These are phyloP conservation scores for Coniochaeta ligniaria DNA, from an alignment of 2,329 filamentous ascomycete genomes.

Conservation along the genomic window DNA sequence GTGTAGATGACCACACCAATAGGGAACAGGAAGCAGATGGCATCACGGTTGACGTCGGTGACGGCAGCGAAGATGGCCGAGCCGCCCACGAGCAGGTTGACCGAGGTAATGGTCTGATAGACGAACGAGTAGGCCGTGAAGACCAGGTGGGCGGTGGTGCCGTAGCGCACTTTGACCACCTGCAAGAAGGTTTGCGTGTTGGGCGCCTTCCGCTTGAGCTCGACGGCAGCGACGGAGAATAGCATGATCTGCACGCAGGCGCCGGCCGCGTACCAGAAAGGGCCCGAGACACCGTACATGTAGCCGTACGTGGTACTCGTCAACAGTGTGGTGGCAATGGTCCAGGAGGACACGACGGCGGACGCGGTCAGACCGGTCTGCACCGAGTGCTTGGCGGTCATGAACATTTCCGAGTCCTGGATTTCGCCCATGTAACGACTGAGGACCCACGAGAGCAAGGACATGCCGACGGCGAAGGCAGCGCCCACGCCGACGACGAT, in stretches of 20 bases:
- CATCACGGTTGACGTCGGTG: constrained; percentile 68
- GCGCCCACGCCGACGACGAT: constrained; percentile 69
- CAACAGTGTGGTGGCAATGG: constrained; percentile 79
- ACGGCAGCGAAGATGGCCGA: constrained; percentile 65
- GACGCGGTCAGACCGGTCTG: constrained; percentile 84
- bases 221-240: constrained; percentile 85
- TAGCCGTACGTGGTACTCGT: constrained; percentile 80
- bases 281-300: constrained; percentile 61
- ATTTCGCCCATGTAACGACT: constrained; percentile 50
- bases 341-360: constrained; percentile 93
- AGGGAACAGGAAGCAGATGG: constrained; percentile 77
- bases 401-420: constrained; percentile 91
- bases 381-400: constrained; percentile 77
- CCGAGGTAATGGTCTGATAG: constrained; percentile 81
- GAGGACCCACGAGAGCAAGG: constrained; percentile 26
- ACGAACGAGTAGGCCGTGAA: constrained; percentile 80
- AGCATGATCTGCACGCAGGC: constrained; percentile 82
- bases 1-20: constrained; percentile 79
- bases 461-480: constrained; percentile 51
- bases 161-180: constrained; percentile 75
- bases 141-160: constrained; percentile 61
- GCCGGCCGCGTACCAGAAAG: constrained; percentile 56
- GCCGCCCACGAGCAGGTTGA: constrained; percentile 83
- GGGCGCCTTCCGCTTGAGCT: constrained; percentile 77
- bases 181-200: constrained; percentile 85